Conservation (phyloP, 192 early-diverging fungal species). For the Coemansia sp. region DNA sequence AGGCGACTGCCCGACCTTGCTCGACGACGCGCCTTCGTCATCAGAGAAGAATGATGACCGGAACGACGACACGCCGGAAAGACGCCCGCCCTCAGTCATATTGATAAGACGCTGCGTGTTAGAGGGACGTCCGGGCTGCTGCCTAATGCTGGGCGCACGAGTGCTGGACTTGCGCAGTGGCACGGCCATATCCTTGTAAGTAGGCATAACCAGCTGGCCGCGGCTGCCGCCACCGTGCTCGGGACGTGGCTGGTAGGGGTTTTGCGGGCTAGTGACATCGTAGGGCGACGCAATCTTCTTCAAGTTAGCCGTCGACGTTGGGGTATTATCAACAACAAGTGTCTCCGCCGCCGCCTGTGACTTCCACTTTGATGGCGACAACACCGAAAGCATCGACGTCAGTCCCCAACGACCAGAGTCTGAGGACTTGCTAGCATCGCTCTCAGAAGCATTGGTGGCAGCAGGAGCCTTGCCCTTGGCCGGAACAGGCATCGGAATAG, state of each 20-base stretch:
- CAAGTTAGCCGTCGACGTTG: conserved; percentile 1
- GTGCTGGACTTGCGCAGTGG: conserved; percentile 45
- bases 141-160: conserved; percentile 9
- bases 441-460: neutral
- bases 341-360: conserved; percentile 14
- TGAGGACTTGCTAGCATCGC: conserved; percentile 15
- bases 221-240: conserved; percentile 41
- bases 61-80: conserved; percentile 46
- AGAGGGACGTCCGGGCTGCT: neutral
- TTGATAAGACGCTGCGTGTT: conserved; percentile 15
- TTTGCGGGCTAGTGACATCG: conserved; percentile 47
- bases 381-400: conserved; percentile 46
- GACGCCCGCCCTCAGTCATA: conserved; percentile 12
- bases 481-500: neutral
- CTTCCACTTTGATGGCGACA: conserved; percentile 57
- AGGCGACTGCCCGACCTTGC: conserved; percentile 7
- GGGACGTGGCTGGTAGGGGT: conserved; percentile 52
- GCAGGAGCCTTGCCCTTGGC: neutral
- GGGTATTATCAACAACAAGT: conserved; percentile 10
- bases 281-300: conserved; percentile 39
- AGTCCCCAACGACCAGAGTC: conserved; percentile 42
- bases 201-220: conserved; percentile 41
- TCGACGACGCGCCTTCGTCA: conserved; percentile 28
- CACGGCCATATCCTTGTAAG: conserved; percentile 45
- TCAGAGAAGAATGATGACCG: conserved; percentile 53